Percentiles rank a stretch among this genome's conserved stretches.
phyloP scores from a whole-genome alignment of 805 yeast genomes.

The Candida jianshihensis region DNA sequence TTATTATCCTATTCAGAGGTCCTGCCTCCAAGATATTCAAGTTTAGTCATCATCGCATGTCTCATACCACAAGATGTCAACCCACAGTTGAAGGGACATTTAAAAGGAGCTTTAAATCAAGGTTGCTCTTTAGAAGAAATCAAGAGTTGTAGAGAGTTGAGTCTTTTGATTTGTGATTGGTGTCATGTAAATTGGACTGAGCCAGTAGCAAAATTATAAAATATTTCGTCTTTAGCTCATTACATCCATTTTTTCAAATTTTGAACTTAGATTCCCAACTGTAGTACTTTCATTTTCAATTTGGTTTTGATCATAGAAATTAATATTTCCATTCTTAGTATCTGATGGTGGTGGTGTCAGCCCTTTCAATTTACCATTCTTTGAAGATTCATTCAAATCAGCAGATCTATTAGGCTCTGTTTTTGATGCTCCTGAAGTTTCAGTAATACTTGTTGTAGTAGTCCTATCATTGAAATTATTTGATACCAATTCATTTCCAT shows the following conservation, averaged over 20 bases:
- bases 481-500: not conserved
- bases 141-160: conserved; percentile 50
- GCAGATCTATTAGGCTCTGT: not conserved
- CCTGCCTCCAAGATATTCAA: conserved; percentile 61
- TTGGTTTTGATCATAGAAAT: not conserved
- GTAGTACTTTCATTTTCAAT: conserved; percentile 2
- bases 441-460: conserved; percentile 2
- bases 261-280: not conserved
- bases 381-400: not conserved
- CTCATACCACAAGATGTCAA: conserved; percentile 90
- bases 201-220: conserved; percentile 24
- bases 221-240: conserved; percentile 1
- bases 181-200: conserved; percentile 60
- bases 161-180: conserved; percentile 64
- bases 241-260: conserved; percentile 11
- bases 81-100: conserved; percentile 87
- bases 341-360: conserved; percentile 13
- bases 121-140: conserved; percentile 67
- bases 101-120: conserved; percentile 75
- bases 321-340: not conserved
- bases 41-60: conserved; percentile 69
- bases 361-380: conserved; percentile 7
- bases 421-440: no score
- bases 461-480: not conserved
- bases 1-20: conserved; percentile 62